Conservation (phyloP, 2,329 filamentous ascomycete species). For the Sarocladium kiliense region DNA sequence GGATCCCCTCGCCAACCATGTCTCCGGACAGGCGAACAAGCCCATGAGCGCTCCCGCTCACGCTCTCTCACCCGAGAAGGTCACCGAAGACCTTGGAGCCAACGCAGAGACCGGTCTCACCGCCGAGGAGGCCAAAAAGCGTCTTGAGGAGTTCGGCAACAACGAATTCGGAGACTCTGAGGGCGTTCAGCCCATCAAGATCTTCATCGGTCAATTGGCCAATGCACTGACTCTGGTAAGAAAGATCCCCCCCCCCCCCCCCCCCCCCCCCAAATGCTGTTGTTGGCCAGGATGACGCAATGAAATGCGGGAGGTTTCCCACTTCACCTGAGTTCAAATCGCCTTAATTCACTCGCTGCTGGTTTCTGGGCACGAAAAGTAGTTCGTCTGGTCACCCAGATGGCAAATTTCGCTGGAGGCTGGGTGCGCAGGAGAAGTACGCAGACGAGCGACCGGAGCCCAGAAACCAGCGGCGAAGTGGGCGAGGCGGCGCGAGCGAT, state of each 20-base stretch:
- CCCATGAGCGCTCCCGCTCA: slow-evolving; percentile 53
- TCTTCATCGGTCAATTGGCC: slow-evolving; percentile 60
- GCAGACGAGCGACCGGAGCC: background rate
- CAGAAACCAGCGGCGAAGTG: background rate
- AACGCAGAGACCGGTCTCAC: slow-evolving; percentile 54
- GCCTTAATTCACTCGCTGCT: background rate
- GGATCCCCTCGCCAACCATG: slow-evolving; percentile 21
- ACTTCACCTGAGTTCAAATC: background rate
- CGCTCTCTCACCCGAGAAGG: slow-evolving; percentile 42
- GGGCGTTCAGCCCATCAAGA: slow-evolving; percentile 57
- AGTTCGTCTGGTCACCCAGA: background rate
- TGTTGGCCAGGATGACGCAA: background rate
- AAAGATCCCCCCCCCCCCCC: too few relatives aligned
- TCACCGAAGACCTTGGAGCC: slow-evolving; percentile 49
- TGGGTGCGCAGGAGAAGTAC: background rate
- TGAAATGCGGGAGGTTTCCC: background rate
- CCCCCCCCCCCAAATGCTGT: background rate
- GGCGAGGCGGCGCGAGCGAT: background rate
- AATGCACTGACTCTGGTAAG: slow-evolving; percentile 64
- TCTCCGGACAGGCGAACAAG: slow-evolving; percentile 18
- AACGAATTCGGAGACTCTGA: slow-evolving; percentile 60
- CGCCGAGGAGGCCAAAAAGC: slow-evolving; percentile 44
- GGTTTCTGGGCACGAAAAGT: background rate
- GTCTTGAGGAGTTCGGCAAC: slow-evolving; percentile 51
- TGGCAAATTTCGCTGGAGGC: background rate